phyloP scores from a whole-genome alignment of 2,329 filamentous ascomycete genomes.

The Pseudocercospora eumusae region DNA sequence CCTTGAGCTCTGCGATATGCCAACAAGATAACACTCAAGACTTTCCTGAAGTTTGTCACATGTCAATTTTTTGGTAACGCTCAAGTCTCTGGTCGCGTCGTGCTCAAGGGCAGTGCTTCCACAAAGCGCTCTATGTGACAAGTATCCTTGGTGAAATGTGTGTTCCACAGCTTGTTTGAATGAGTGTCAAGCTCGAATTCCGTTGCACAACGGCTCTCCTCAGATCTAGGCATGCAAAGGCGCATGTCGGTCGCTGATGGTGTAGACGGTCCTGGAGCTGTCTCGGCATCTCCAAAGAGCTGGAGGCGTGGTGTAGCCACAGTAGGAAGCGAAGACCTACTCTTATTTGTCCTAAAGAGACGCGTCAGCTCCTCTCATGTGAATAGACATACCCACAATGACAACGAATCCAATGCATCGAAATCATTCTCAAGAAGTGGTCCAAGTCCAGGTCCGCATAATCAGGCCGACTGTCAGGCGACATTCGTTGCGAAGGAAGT shows the following conservation, averaged over 20 bases:
- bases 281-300: background rate
- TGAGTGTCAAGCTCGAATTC: background rate
- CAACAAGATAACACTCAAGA: background rate
- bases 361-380: slow-evolving; percentile 4
- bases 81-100: background rate
- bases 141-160: background rate
- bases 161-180: background rate
- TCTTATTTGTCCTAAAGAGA: background rate
- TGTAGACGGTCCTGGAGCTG: background rate
- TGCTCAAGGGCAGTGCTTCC: background rate
- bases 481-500: background rate
- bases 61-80: background rate
- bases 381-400: background rate
- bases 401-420: background rate
- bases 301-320: background rate
- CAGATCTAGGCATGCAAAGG: background rate
- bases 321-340: background rate
- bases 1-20: background rate
- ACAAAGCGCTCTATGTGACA: too few species aligned
- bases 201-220: slow-evolving; percentile 7
- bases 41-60: background rate
- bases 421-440: background rate
- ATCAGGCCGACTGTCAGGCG: background rate
- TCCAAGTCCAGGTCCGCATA: background rate
- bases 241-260: slow-evolving; percentile 3